These are phyloP conservation scores for Pelargonium myrrhifolium DNA, from an alignment of 441 rosid genomes.

Conservation along the genomic window DNA sequence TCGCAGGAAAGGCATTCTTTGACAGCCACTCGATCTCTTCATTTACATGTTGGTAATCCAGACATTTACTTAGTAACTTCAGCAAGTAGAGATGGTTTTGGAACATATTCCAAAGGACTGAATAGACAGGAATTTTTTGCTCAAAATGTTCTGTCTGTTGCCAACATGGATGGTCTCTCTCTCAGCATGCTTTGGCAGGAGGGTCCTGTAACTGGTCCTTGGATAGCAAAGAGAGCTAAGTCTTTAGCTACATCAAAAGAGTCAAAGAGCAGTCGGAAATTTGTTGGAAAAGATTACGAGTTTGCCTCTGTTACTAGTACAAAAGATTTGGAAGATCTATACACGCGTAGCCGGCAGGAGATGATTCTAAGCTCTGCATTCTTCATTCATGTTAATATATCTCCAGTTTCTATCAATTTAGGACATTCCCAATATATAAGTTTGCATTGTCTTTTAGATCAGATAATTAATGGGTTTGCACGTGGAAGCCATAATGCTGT, in stretches of 20 bases:
- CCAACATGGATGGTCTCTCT: conserved; percentile 45
- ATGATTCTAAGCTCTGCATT: conserved; percentile 61
- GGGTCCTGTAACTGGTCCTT: conserved; percentile 51
- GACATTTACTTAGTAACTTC: conserved; percentile 53
- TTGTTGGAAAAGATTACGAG: conserved; percentile 49
- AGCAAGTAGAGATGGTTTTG: conserved; percentile 32
- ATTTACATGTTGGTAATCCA: conserved; percentile 48
- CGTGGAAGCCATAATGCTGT: conserved; percentile 25
- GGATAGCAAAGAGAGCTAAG: conserved; percentile 77
- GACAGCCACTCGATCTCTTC: conserved; percentile 41
- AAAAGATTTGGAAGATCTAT: conserved; percentile 48
- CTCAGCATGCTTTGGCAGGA: conserved; percentile 79
- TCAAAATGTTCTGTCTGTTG: conserved; percentile 46
- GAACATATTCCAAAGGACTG: conserved; percentile 21
- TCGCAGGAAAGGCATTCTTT: conserved; percentile 33
- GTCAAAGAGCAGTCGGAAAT: conserved; percentile 38
- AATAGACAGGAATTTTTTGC: conserved; percentile 39
- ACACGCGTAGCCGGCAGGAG: conserved; percentile 51
- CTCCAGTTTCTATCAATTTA: conserved; percentile 40
- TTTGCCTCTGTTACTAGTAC: conserved; percentile 59
- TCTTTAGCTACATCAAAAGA: conserved; percentile 57
- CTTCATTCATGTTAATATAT: conserved; percentile 50
- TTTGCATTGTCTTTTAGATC: conserved; percentile 42
- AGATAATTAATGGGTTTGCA: conserved; percentile 43
- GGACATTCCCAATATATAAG: conserved; percentile 42